phyloP scores from a whole-genome alignment of 2,329 filamentous ascomycete genomes.

The Leptographium procerum region DNA sequence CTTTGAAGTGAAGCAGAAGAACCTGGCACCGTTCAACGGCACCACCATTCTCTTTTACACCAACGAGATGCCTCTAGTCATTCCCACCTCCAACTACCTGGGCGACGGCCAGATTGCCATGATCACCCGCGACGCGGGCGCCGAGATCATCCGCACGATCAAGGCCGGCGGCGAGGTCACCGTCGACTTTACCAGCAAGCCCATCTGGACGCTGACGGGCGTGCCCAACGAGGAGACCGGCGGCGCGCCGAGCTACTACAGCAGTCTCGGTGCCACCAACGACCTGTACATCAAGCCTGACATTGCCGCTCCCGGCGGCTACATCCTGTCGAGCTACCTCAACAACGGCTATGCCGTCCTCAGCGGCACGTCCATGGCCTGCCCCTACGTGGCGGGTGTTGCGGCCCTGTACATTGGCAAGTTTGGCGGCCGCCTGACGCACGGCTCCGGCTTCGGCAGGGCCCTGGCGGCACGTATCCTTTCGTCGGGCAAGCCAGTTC shows the following conservation, averaged over 20 bases:
- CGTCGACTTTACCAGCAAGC: constrained; percentile 13
- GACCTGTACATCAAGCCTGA: constrained; percentile 32
- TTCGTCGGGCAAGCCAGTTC: constrained; percentile 19
- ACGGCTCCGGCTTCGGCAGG: constrained; percentile 21
- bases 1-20: constrained; percentile 16
- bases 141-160: constrained; percentile 19
- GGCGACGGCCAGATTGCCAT: neutral
- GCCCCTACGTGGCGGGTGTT: constrained; percentile 32
- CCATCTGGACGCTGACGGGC: neutral
- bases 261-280: constrained; percentile 30
- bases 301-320: constrained; percentile 29
- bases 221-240: constrained; percentile 14
- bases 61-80: constrained; percentile 12
- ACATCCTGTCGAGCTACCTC: constrained; percentile 34
- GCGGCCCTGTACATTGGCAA: constrained; percentile 26
- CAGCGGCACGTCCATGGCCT: constrained; percentile 38
- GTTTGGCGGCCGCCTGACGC: constrained; percentile 20
- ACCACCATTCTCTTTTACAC: constrained; percentile 23
- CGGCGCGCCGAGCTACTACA: constrained; percentile 27
- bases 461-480: constrained; percentile 21
- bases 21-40: constrained; percentile 19
- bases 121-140: constrained; percentile 13
- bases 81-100: neutral
- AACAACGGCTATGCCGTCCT: constrained; percentile 24
- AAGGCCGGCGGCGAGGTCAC: constrained; percentile 20